Conservation (phyloP, 768 basidiomycete species). For the Cyclocybe cylindracea region DNA sequence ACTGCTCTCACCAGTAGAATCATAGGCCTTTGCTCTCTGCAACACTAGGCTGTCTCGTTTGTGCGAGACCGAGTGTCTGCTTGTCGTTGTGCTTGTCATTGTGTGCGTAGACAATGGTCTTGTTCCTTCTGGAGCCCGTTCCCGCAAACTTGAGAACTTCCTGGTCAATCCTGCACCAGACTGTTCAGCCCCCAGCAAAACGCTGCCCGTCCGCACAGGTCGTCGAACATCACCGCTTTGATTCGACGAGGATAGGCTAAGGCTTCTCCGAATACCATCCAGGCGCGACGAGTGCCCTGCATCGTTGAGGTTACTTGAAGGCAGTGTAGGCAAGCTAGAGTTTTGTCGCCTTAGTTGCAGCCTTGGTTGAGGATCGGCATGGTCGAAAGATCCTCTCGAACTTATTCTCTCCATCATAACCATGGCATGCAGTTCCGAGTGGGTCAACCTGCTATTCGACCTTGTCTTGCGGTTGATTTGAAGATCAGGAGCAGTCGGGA, state of each 20-base stretch:
- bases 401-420: slow-evolving; percentile 34
- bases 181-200: too few species aligned
- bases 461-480: slow-evolving; percentile 2
- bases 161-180: too few species aligned
- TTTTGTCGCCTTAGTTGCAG: background rate
- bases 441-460: slow-evolving; percentile 28
- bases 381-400: slow-evolving; percentile 13
- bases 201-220: too few species aligned
- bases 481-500: background rate
- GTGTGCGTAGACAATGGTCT: slow-evolving; percentile 3
- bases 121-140: background rate
- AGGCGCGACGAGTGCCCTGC: too few species aligned
- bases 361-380: slow-evolving; percentile 1
- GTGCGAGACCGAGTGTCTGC: slow-evolving; percentile 2
- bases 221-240: too few species aligned
- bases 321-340: too few species aligned
- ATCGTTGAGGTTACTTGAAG: too few species aligned
- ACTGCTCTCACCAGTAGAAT: slow-evolving; percentile 19
- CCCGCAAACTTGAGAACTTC: too few species aligned
- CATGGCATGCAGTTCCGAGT: slow-evolving; percentile 34
- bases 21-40: slow-evolving; percentile 33
- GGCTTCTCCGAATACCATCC: too few species aligned
- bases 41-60: slow-evolving; percentile 38
- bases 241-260: too few species aligned
- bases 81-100: slow-evolving; percentile 7